phyloP scores from a whole-genome alignment of 1,139 yeast species.

The Suhomyces kunorum region DNA sequence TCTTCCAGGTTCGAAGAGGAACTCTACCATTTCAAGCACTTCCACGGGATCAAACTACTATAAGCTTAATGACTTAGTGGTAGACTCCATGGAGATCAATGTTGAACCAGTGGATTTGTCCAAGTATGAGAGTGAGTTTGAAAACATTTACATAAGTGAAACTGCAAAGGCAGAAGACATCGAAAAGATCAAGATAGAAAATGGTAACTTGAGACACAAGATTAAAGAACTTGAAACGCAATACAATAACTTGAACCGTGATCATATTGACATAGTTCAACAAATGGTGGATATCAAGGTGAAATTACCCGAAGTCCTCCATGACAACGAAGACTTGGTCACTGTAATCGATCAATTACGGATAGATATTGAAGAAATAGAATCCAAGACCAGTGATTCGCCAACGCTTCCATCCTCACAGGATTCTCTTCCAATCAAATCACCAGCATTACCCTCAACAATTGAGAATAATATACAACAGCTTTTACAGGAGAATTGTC shows the following conservation, averaged over 20 bases:
- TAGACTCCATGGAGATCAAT: constrained; percentile 72
- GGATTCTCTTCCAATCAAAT: constrained; percentile 18
- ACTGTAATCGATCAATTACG: constrained; percentile 63
- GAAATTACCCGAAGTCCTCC: constrained; percentile 57
- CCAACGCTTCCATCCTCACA: constrained; percentile 13
- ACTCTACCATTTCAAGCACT: constrained; percentile 12
- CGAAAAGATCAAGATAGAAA: constrained; percentile 60
- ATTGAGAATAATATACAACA: constrained; percentile 52
- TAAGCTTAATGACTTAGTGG: constrained; percentile 71
- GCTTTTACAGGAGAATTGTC: constrained; percentile 50
- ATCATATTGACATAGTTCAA: constrained; percentile 58
- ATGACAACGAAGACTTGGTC: constrained; percentile 67
- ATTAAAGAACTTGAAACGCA: constrained; percentile 74
- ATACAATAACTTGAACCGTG: constrained; percentile 69
- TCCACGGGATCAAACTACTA: constrained; percentile 37
- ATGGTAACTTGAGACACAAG: constrained; percentile 72
- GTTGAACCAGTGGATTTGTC: constrained; percentile 70
- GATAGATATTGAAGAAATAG: constrained; percentile 54
- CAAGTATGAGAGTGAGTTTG: constrained; percentile 72
- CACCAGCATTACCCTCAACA: constrained; percentile 38
- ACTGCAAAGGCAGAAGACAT: constrained; percentile 69
- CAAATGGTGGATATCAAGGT: constrained; percentile 44
- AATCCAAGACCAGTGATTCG: constrained; percentile 32
- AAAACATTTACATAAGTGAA: constrained; percentile 70
- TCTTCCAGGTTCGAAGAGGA: constrained; percentile 22